Base-by-base conservation (phyloP, 345 rosid species). In the Gynandropsis gynandra region DNA sequence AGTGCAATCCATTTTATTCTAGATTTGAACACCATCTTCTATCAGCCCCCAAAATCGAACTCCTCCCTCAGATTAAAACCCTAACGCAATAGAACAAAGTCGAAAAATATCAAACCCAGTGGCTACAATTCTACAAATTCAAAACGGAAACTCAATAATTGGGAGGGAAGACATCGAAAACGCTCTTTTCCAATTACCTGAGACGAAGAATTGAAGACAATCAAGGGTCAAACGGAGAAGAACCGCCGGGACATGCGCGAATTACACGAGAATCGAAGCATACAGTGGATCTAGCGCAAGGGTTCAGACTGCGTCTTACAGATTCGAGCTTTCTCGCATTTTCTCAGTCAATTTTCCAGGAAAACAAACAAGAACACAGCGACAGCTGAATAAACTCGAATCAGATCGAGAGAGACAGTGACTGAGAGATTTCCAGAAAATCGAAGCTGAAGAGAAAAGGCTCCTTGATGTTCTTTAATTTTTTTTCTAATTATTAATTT, bases 1-100 rank as follows among this genome's bases (percentile, higher is more conserved):
- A 93, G 71, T 47, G 88, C 94, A 55, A 86, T 73, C 95, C 90
- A 81, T 67, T 93, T 93, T 44, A 93, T 83, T 72, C 78, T 88
- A 20, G 99, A 81, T 73, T 77, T 82, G 68, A 80, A 75, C 66
- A 72, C 68, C 99, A 93, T 81, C 72, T 47, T 73, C 47, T 20
- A 60, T 67, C 61, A 64, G 58, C 67, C 69, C 49, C 32, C 54
- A 42, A 35, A 65, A 4, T 15, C 56, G 44, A 68, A 65, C 57
- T 59, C 54, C 37, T 37, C 52, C 51, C 50, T 32, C 42, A 44
- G 40, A 7, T 12, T 47, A 45, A 53, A 60, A 31, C 56, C 56
- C 49, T 54, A 42, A 50, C 29, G 34, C 48, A 42, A 34, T 24
- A 54, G 41, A 54, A n/a, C 13, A 38, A 47, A 16, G n/a, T 39